Percentiles rank a stretch among this genome's conserved stretches.
Evolutionary conservation across 2,329 filamentous ascomycete species (phyloP).

Genomic region (Neonectria punicea): DNA sequence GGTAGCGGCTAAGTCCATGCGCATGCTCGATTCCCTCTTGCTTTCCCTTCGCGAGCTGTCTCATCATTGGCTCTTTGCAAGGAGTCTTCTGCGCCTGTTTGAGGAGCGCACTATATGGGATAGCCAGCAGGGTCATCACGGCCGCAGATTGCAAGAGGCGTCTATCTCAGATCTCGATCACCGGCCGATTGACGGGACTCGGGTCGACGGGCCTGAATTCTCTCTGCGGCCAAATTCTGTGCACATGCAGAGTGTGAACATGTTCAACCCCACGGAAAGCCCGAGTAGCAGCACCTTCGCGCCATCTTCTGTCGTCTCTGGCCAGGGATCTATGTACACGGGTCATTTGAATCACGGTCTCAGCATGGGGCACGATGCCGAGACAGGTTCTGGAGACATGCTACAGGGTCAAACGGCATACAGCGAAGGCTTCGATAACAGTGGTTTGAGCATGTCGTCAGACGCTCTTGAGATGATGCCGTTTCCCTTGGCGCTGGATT

Average conservation of each 20-base stretch:
- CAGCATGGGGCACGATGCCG: constrained; percentile 26
- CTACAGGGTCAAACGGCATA: constrained; percentile 29
- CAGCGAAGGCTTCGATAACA: constrained; percentile 26
- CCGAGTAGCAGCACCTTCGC: constrained; percentile 18
- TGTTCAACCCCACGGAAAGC: constrained; percentile 15
- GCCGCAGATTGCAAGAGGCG: constrained; percentile 15
- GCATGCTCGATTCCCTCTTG: constrained; percentile 45
- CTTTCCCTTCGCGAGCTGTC: constrained; percentile 42
- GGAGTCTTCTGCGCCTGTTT: constrained; percentile 46
- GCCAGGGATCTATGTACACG: constrained; percentile 17
- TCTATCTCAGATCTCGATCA: constrained; percentile 2
- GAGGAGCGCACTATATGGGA: constrained; percentile 38
- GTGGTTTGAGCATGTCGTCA: constrained; percentile 22
- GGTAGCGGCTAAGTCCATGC: constrained; percentile 44
- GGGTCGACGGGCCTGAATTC: constrained; percentile 23
- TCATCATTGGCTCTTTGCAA: constrained; percentile 47
- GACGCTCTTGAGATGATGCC: constrained; percentile 37
- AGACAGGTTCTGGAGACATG: constrained; percentile 12
- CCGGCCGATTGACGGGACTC: constrained; percentile 6
- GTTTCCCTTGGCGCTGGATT: constrained; percentile 46
- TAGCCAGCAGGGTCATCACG: constrained; percentile 13
- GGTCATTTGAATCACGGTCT: constrained; percentile 22
- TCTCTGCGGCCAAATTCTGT: constrained; percentile 34
- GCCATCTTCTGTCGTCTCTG: constrained; percentile 18
- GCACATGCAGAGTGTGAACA: constrained; percentile 8